Conservation (phyloP, 2,329 filamentous ascomycete species). For the Botrytis elliptica region DNA sequence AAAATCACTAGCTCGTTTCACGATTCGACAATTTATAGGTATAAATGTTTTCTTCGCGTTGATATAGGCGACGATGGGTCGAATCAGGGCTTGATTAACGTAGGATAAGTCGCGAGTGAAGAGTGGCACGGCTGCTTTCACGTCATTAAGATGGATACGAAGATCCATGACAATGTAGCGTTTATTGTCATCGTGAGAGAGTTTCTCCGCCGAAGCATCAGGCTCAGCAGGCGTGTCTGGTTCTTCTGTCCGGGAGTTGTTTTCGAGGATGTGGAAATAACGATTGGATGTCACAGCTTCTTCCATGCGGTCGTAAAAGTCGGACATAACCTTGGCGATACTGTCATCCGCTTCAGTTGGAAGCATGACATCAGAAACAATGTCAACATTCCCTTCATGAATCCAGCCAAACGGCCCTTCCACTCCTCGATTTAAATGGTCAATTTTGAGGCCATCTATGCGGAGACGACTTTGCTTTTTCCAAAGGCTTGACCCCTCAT, state of each 20-base stretch:
- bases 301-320: conserved; percentile 95
- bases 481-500: conserved; percentile 72
- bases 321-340: conserved; percentile 90
- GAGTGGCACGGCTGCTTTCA: conserved; percentile 86
- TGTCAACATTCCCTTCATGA: conserved; percentile 93
- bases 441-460: conserved; percentile 91
- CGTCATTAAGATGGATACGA: conserved; percentile 91
- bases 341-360: conserved; percentile 84
- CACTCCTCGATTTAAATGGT: conserved; percentile 91
- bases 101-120: conserved; percentile 93
- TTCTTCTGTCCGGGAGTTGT: conserved; percentile 41
- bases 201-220: conserved; percentile 32
- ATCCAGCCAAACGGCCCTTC: conserved; percentile 98
- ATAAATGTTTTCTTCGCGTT: conserved; percentile 95
- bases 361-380: conserved; percentile 93
- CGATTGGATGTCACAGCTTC: conserved; percentile 82
- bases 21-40: conserved; percentile 88
- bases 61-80: conserved; percentile 97
- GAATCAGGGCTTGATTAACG: conserved; percentile 90
- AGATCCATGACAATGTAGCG: conserved; percentile 91
- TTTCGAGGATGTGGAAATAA: conserved; percentile 59
- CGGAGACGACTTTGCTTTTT: conserved; percentile 93
- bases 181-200: conserved; percentile 54
- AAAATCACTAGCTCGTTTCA: conserved; percentile 86
- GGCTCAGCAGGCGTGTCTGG: conserved; percentile 33